These are phyloP conservation scores for Colletotrichum phormii DNA, from an alignment of 2,329 filamentous ascomycete species.

Conservation along the genomic window DNA sequence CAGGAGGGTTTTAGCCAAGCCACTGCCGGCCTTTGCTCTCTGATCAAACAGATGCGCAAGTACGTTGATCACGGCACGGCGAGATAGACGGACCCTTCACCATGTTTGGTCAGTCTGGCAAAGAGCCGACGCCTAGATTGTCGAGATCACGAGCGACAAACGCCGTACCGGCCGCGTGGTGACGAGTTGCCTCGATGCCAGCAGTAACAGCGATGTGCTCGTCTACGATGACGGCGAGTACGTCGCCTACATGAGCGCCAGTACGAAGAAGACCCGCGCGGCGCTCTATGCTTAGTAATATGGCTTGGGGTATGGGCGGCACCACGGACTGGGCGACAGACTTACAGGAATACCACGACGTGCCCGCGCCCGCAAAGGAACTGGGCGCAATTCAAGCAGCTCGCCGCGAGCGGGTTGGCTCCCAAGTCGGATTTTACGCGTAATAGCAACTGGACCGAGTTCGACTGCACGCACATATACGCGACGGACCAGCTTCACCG, in stretches of 20 bases:
- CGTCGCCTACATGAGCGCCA: slow-evolving; percentile 40
- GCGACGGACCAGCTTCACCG: not conserved
- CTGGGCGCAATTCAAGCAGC: slow-evolving; percentile 35
- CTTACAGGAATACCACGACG: slow-evolving; percentile 25
- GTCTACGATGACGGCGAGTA: slow-evolving; percentile 40
- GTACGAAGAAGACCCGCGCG: slow-evolving; percentile 22
- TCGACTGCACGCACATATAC: not conserved
- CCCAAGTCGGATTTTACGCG: slow-evolving; percentile 1
- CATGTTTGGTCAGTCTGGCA: slow-evolving; percentile 45
- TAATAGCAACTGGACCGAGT: slow-evolving; percentile 35
- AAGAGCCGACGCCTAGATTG: slow-evolving; percentile 45
- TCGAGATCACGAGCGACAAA: slow-evolving; percentile 34
- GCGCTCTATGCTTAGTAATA: too few relatives aligned
- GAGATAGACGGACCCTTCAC: slow-evolving; percentile 40
- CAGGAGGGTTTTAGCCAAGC: slow-evolving; percentile 38
- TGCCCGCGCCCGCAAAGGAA: slow-evolving; percentile 10
- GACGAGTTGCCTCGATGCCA: slow-evolving; percentile 39
- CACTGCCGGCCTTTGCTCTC: slow-evolving; percentile 38
- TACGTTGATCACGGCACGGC: slow-evolving; percentile 43
- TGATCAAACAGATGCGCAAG: slow-evolving; percentile 44
- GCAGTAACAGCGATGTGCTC: slow-evolving; percentile 36
- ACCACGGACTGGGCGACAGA: slow-evolving; percentile 40
- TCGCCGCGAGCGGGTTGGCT: slow-evolving; percentile 2
- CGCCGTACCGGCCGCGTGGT: slow-evolving; percentile 13
- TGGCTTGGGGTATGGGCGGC: slow-evolving; percentile 32